phyloP scores from a whole-genome alignment of 441 rosid species.

The Aquilaria agallochum region DNA sequence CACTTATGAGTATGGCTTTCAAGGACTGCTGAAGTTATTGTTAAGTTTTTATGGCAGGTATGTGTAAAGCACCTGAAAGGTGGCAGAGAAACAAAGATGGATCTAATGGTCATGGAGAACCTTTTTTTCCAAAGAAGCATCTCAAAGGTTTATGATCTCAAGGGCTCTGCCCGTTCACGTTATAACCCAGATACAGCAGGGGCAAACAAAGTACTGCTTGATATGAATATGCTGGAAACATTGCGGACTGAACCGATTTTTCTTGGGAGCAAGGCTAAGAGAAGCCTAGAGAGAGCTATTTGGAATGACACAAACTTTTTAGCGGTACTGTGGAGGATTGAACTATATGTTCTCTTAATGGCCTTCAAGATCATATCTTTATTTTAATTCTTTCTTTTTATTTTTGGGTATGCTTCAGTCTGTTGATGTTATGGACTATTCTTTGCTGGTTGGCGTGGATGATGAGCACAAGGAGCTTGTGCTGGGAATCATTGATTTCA shows the following conservation, averaged over 20 bases:
- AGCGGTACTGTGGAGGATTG: conserved; percentile 39
- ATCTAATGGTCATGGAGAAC: conserved; percentile 96
- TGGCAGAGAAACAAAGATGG: conserved; percentile 89
- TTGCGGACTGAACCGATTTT: conserved; percentile 82
- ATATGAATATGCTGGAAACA: conserved; percentile 75
- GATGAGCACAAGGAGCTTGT: conserved; percentile 81
- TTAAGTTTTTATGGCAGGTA: conserved; percentile 37
- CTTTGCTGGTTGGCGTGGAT: conserved; percentile 90
- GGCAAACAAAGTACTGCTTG: conserved; percentile 65
- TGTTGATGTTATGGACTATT: conserved; percentile 92
- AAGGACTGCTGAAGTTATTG: no score
- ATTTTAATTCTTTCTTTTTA: not conserved
- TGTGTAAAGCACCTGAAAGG: conserved; percentile 69
- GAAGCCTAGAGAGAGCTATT: conserved; percentile 88
- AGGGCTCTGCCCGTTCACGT: conserved; percentile 81
- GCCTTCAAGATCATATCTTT: conserved; percentile 19
- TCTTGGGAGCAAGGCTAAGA: conserved; percentile 87
- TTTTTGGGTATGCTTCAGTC: conserved; percentile 35
- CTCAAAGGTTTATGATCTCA: conserved; percentile 73
- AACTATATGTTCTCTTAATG: no score
- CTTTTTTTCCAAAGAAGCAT: conserved; percentile 76
- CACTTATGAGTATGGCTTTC: no score
- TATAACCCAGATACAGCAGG: conserved; percentile 83
- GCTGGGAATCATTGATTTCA: conserved; percentile 90
- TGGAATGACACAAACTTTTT: conserved; percentile 89